Evolutionary conservation across 345 rosid species (phyloP).

Genomic region (Passiflora organensis): DNA sequence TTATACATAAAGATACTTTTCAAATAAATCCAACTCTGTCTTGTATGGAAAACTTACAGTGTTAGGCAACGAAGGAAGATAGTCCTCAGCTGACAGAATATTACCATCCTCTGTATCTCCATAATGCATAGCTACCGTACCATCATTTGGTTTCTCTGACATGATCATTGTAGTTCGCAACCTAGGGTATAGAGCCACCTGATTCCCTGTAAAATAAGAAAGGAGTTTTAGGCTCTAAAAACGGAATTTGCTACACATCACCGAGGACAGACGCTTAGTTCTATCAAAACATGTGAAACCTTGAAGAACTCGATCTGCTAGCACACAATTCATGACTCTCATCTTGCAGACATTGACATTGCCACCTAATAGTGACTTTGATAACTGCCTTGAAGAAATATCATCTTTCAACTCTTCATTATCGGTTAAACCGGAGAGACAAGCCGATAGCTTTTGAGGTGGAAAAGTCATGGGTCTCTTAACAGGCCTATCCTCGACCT

Average conservation of each 20-base stretch:
- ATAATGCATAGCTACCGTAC: conserved; percentile 75
- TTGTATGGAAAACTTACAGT: conserved; percentile 47
- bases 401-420: conserved; percentile 67
- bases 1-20: no score
- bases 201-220: conserved; percentile 37
- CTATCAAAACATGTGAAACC: conserved; percentile 38
- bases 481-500: conserved; percentile 43
- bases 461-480: conserved; percentile 40
- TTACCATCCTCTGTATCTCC: conserved; percentile 79
- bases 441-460: conserved; percentile 25
- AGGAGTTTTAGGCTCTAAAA: conserved; percentile 12
- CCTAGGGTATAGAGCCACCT: conserved; percentile 36
- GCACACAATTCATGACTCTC: conserved; percentile 53
- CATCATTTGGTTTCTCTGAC: conserved; percentile 76
- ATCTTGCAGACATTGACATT: conserved; percentile 71
- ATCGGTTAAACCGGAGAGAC: conserved; percentile 41
- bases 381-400: conserved; percentile 32
- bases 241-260: conserved; percentile 4
- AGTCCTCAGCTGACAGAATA: conserved; percentile 59
- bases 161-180: conserved; percentile 50
- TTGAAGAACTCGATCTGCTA: conserved; percentile 57
- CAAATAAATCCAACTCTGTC: not conserved
- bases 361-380: conserved; percentile 76
- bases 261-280: conserved; percentile 7
- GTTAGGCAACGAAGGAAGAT: conserved; percentile 72